Evolutionary conservation across 768 basidiomycete genomes (phyloP).

Genomic region (Coprinopsis cinerea): DNA sequence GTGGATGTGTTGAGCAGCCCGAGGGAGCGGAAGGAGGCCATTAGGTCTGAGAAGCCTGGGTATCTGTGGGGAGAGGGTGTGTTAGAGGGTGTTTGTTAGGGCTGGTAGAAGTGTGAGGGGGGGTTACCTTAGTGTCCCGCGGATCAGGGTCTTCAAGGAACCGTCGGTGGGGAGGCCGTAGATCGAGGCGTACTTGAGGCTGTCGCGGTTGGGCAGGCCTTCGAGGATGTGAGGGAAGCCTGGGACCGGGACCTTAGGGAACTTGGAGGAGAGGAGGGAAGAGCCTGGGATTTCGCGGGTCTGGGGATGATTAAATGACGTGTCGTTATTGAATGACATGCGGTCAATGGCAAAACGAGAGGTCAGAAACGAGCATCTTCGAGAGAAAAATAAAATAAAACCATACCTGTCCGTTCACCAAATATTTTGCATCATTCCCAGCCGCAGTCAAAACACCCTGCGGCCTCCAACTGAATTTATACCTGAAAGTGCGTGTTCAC

Average conservation of each 20-base stretch:
- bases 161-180: constrained; percentile 48
- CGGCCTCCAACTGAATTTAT: constrained; percentile 94
- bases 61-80: constrained; percentile 46
- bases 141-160: constrained; percentile 62
- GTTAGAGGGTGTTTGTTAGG: neutral
- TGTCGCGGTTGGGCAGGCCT: constrained; percentile 83
- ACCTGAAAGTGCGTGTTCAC: constrained; percentile 58
- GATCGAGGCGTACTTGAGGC: constrained; percentile 58
- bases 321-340: neutral
- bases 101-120: neutral
- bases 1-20: constrained; percentile 54
- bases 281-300: constrained; percentile 41
- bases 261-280: constrained; percentile 49
- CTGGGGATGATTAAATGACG: constrained; percentile 24
- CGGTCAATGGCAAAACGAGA: neutral
- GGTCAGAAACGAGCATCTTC: too few relatives aligned
- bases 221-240: constrained; percentile 63
- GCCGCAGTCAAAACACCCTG: constrained; percentile 81
- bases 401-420: constrained; percentile 40
- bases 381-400: constrained; percentile 1
- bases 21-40: constrained; percentile 64
- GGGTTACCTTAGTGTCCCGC: constrained; percentile 76
- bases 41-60: constrained; percentile 70
- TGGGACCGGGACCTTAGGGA: constrained; percentile 63
- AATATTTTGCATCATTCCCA: constrained; percentile 64